These are phyloP conservation scores for Hymenoscyphus fructigenus DNA, from an alignment of 2,329 filamentous ascomycete genomes.

Conservation along the genomic window DNA sequence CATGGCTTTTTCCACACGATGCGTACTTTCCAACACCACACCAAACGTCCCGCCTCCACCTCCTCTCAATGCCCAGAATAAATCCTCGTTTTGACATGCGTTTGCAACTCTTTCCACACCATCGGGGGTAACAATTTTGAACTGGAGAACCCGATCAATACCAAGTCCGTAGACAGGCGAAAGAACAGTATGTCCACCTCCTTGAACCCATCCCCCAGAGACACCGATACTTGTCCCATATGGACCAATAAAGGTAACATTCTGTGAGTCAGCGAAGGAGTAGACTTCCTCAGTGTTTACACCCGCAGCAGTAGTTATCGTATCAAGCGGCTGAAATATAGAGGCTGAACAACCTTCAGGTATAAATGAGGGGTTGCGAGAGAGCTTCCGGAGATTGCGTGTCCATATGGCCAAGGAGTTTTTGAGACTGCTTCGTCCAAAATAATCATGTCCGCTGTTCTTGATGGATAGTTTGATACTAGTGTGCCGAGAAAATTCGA, in stretches of 20 bases:
- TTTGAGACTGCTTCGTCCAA: conserved; percentile 24
- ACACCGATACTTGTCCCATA: conserved; percentile 48
- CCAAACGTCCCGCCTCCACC: conserved; percentile 47
- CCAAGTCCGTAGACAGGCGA: conserved; percentile 50
- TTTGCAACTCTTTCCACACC: conserved; percentile 46
- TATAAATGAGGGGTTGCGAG: conserved; percentile 13
- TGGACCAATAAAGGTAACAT: conserved; percentile 30
- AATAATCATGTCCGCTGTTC: conserved; percentile 26
- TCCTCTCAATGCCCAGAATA: conserved; percentile 52
- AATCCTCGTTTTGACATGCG: conserved; percentile 43
- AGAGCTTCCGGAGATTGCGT: conserved; percentile 15
- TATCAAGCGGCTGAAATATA: conserved; percentile 19
- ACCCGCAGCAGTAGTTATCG: conserved; percentile 30
- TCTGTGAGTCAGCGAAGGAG: conserved; percentile 30
- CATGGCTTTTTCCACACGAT: conserved; percentile 17
- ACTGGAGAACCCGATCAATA: conserved; percentile 48
- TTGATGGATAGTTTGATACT: neutral
- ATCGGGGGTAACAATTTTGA: conserved; percentile 49
- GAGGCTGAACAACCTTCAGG: conserved; percentile 18
- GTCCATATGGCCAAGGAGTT: conserved; percentile 24
- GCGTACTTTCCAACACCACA: conserved; percentile 37
- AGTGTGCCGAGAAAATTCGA: neutral
- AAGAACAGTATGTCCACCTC: conserved; percentile 56
- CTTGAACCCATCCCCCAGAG: conserved; percentile 47
- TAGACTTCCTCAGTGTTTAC: conserved; percentile 29